Base-by-base conservation (phyloP, 2,329 filamentous ascomycete genomes). In the Septoria linicola region DNA sequence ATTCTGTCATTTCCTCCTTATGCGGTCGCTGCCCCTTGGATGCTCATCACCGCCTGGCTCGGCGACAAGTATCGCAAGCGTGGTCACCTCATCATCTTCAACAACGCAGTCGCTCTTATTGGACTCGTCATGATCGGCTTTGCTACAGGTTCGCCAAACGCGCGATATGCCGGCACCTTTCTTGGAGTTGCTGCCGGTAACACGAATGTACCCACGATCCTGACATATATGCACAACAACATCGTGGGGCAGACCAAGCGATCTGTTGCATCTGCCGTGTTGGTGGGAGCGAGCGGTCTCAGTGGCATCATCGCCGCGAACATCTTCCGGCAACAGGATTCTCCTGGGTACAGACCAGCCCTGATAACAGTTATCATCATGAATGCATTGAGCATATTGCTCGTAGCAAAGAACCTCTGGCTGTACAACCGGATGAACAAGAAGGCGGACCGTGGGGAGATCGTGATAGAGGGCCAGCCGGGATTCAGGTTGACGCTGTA, bases 181-280 rank as follows among this genome's bases (percentile, higher is more conserved):
- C 72, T 91, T 35, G 78, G 82, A 20, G 85, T 86, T 0, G 85
- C 86, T 0, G 88, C 86, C 7, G 82, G 83, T 56, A 89, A 89
- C 68, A 80, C 83, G 53, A 91, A 91, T 65, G 76, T 90, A 3
- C 88, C 88, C 0, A 76, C 81, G 0, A 74, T 80, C 39, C 82
- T 93, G 74, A 78, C 87, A 0, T 91, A 88, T 71, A 87, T 90
- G 73, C 85, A 87, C 32, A 92, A 90, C 70, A 93, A 92, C 68
- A 84, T 93, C 8, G 37, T 51, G 8, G 51, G 54, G 5, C 51
- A 57, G 27, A 41, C 45, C 7, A 57, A 57, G 44, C 25, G 54
- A 30, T 49, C 51, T 3, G 49, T 57, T 4, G 54, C 51, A 3
- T 51, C 51, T 7, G 54, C 54, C 11, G 43, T 57, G n/a, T 44